These are phyloP conservation scores for Arctium minus DNA, from an alignment of 129 eudicot species.

Conservation along the genomic window DNA sequence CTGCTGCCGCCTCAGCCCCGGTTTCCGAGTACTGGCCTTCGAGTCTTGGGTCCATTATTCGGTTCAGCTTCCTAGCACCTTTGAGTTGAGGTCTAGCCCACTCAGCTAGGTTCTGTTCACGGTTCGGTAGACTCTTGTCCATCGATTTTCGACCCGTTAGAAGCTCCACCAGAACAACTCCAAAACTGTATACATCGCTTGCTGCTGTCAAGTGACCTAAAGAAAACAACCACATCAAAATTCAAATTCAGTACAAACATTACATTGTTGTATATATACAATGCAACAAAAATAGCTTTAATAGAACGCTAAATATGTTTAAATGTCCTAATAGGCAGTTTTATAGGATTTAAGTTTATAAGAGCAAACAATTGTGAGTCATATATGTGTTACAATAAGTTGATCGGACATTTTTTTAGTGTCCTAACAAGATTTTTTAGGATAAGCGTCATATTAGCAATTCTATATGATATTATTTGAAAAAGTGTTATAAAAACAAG, in stretches of 20 bases:
- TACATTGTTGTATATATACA: background rate
- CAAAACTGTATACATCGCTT: constrained; percentile 90
- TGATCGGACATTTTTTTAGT: too few relatives aligned
- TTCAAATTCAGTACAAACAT: background rate
- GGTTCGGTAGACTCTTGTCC: constrained; percentile 62
- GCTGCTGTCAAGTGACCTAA: constrained; percentile 88
- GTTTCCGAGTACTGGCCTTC: constrained; percentile 73
- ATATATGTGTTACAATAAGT: too few relatives aligned
- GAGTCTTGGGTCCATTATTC: constrained; percentile 80
- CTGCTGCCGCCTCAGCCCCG: constrained; percentile 79
- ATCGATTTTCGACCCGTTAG: constrained; percentile 75
- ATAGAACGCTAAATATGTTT: too few relatives aligned
- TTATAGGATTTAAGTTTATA: too few relatives aligned
- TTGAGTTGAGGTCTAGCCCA: constrained; percentile 77
- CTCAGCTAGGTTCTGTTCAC: constrained; percentile 76
- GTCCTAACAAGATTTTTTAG: too few relatives aligned
- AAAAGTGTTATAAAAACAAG: too few relatives aligned
- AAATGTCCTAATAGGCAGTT: too few relatives aligned
- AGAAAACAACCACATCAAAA: background rate
- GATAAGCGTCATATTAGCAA: too few relatives aligned
- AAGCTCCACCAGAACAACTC: constrained; percentile 82
- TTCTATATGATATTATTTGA: too few relatives aligned
- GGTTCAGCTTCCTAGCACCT: constrained; percentile 45
- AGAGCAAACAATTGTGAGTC: too few relatives aligned
- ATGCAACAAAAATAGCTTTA: background rate